A percentile compares a stretch with the other conserved stretches of the same genome.
Evolutionary conservation across 2,329 filamentous ascomycete species (phyloP).

Genomic region (Fusarium sp.): DNA sequence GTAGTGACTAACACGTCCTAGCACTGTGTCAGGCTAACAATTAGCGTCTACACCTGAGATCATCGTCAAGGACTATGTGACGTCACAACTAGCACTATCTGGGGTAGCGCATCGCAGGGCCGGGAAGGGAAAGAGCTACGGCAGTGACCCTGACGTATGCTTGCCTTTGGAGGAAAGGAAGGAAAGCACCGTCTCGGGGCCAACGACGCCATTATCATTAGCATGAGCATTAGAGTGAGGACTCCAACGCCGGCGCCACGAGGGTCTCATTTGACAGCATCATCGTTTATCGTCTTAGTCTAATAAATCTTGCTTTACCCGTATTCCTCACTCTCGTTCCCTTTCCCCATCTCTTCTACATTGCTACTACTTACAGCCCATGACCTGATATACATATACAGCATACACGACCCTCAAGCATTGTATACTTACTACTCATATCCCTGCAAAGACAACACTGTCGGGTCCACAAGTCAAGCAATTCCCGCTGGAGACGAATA

Average conservation of each 20-base stretch:
- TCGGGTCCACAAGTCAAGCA: slow-evolving; percentile 28
- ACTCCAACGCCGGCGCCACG: slow-evolving; percentile 21
- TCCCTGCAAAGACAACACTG: slow-evolving; percentile 21
- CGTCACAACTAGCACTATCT: slow-evolving; percentile 42
- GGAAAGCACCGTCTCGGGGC: slow-evolving; percentile 35
- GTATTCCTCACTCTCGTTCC: not conserved
- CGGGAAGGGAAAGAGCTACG: slow-evolving; percentile 33
- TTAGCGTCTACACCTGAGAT: slow-evolving; percentile 39
- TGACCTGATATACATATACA: slow-evolving; percentile 8
- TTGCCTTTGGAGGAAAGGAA: slow-evolving; percentile 13
- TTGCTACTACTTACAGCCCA: slow-evolving; percentile 3
- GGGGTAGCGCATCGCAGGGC: slow-evolving; percentile 36
- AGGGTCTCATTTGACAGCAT: slow-evolving; percentile 34
- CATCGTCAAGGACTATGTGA: slow-evolving; percentile 40
- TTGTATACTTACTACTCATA: not conserved
- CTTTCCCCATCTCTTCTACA: not conserved
- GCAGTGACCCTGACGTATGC: slow-evolving; percentile 41
- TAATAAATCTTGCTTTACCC: slow-evolving; percentile 40
- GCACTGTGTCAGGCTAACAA: slow-evolving; percentile 16
- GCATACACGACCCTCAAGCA: slow-evolving; percentile 11
- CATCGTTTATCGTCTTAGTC: slow-evolving; percentile 29
- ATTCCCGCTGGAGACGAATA: slow-evolving; percentile 13
- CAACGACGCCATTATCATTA: slow-evolving; percentile 31
- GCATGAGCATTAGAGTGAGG: slow-evolving; percentile 13
- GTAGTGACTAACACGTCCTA: not conserved